A percentile compares a stretch with the other conserved stretches of the same genome.
phyloP scores from a whole-genome alignment of 1,284 basidiomycete genomes.

The Coriolopsis trogii region DNA sequence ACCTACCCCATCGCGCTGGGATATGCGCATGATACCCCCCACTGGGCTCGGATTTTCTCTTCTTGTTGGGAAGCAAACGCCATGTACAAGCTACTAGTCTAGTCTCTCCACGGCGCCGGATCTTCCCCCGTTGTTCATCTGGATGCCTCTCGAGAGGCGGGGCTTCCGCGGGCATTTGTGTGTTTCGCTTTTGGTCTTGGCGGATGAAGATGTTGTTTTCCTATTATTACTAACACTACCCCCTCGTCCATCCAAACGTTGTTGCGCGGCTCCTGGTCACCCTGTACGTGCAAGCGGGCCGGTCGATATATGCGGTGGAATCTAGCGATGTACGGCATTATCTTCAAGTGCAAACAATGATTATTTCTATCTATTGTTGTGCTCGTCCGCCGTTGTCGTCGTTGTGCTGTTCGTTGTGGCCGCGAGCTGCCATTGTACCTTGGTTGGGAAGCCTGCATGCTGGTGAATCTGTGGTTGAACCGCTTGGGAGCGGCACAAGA shows the following conservation, averaged over 20 bases:
- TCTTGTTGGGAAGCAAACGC: conserved; percentile 23
- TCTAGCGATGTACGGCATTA: conserved; percentile 8
- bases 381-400: not conserved
- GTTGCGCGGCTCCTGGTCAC: conserved; percentile 22
- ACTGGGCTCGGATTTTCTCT: not conserved
- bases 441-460: too few relatives aligned
- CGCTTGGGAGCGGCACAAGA: too few relatives aligned
- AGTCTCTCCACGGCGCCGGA: conserved; percentile 22
- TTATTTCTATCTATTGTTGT: conserved; percentile 23
- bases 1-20: conserved; percentile 10
- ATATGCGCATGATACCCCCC: conserved; percentile 20
- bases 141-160: conserved; percentile 20
- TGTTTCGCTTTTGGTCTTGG: conserved; percentile 5
- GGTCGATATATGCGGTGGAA: conserved; percentile 19
- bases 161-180: conserved; percentile 20
- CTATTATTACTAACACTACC: conserved; percentile 9
- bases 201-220: conserved; percentile 21
- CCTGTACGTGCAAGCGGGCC: conserved; percentile 21
- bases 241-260: not conserved
- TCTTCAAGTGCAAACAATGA: conserved; percentile 21
- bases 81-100: conserved; percentile 25
- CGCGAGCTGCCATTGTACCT: not conserved
- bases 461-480: too few relatives aligned
- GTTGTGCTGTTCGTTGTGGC: too few relatives aligned
- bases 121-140: conserved; percentile 16